Evolutionary conservation across 768 basidiomycete species (phyloP), one percentile per base, ranked within the genome.

Genomic region (Mycena kentingensis): DNA sequence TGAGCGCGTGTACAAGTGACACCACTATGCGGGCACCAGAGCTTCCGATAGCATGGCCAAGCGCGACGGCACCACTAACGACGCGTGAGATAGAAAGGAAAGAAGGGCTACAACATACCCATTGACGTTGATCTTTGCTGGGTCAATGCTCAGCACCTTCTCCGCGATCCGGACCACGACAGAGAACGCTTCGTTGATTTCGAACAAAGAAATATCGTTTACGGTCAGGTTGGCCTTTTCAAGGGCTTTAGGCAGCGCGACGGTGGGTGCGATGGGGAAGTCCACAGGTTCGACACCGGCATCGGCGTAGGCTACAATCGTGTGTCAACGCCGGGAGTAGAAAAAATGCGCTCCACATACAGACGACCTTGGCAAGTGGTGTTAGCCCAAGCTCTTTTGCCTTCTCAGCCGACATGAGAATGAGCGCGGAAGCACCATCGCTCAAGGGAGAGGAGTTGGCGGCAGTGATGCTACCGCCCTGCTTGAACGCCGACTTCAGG

Each of bases 111-210:
- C 48, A 19, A 73, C 85, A 25, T 69, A 90, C 90, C 91, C 92
- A 63, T 93, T 82, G 45, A 88, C 77, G 67, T 99, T 98, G 67
- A 98, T 82, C 77, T 94, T 98, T 47, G 84, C 81, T 26, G 90
- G 81, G 69, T 93, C 88, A 58, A 99, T 79, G 49, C 78, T 77
- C 58, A 96, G 80, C 18, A 92, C 78, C 74, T 98, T 89, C 74
- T 97, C 93, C 3, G 89, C 90, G 46, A 96, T 88, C 44, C 88
- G 82, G 60, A 91, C 88, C 60, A 98, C 96, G 41, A 90, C 90
- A 2, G 93, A 94, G 81, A 98, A 99, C 24, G 96, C 96, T 71
- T 99, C 96, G 70, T 99, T 99, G 69, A 98, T 83, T 71, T 99
- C 97, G 67, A 93, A 99, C 43, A 88, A 79, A 38, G 93, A 79